phyloP scores from a whole-genome alignment of 768 basidiomycete genomes.

The Gautieria morchelliformis region DNA sequence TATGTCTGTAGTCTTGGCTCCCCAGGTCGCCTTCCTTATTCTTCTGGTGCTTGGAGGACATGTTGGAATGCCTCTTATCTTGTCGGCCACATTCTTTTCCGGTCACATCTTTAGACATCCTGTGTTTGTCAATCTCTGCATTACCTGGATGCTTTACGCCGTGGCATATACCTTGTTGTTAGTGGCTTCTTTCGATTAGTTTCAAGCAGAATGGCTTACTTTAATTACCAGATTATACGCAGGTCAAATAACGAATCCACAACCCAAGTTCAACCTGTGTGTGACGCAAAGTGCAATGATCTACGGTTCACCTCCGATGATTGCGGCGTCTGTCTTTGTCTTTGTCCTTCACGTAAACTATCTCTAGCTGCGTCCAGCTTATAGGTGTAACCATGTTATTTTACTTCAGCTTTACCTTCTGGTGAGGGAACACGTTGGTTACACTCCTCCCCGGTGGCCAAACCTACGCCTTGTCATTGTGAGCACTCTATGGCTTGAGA shows the following conservation, averaged over 20 bases:
- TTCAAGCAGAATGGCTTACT: neutral
- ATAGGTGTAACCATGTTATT: neutral
- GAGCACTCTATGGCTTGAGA: neutral
- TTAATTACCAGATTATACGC: neutral
- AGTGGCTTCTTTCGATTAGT: neutral
- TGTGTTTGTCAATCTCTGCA: neutral
- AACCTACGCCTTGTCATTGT: neutral
- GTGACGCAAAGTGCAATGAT: neutral
- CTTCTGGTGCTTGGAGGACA: constrained; percentile 2
- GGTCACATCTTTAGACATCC: neutral
- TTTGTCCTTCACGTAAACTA: neutral
- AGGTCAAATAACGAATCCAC: neutral
- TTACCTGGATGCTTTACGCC: neutral
- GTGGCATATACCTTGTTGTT: neutral
- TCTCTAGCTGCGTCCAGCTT: neutral
- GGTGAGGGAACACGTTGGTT: neutral
- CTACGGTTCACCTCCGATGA: neutral
- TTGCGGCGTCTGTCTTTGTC: neutral
- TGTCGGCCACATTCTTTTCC: neutral
- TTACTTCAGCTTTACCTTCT: neutral
- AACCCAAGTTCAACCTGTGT: neutral
- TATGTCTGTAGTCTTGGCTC: too few relatives aligned
- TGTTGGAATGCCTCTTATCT: neutral
- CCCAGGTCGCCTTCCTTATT: neutral
- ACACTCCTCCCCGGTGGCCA: neutral